These are phyloP conservation scores for Coccomyxa sp. DNA, from an alignment of 139 green algal genomes.

Conservation along the genomic window DNA sequence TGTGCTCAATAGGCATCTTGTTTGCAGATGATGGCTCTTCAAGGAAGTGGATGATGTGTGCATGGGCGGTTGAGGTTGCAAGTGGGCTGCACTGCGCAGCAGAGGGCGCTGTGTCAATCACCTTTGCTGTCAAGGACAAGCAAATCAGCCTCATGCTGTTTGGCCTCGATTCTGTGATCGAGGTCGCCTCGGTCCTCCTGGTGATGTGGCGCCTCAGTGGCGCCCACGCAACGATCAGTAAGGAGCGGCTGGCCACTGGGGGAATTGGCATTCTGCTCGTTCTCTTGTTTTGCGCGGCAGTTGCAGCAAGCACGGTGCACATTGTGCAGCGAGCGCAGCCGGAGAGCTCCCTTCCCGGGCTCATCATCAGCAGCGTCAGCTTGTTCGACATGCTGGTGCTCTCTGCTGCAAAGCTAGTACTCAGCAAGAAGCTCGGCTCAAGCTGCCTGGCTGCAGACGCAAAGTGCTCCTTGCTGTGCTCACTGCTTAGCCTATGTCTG, in stretches of 20 bases:
- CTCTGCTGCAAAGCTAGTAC: neutral
- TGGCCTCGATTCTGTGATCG: slow-evolving; percentile 1
- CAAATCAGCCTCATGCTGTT: slow-evolving; percentile 2
- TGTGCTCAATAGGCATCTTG: neutral
- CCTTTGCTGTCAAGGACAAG: neutral
- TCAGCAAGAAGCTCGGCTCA: neutral
- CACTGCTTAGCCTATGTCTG: neutral
- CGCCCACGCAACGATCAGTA: neutral
- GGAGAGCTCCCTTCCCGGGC: neutral
- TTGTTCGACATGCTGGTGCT: neutral
- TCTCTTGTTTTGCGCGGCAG: slow-evolving; percentile 1
- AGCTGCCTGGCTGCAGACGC: neutral
- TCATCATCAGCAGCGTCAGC: slow-evolving; percentile 2
- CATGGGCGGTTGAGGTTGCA: neutral
- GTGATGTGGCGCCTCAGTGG: neutral
- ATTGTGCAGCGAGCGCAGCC: neutral
- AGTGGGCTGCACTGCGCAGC: neutral
- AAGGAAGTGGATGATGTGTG: neutral
- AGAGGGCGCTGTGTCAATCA: neutral
- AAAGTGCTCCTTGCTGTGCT: neutral
- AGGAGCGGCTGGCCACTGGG: neutral
- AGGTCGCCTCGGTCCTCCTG: neutral
- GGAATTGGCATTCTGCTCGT: neutral
- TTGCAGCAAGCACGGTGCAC: neutral
- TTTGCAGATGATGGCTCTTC: neutral